Conservation (phyloP, 768 basidiomycete species). For the Hemileccinum rubropunctum region DNA sequence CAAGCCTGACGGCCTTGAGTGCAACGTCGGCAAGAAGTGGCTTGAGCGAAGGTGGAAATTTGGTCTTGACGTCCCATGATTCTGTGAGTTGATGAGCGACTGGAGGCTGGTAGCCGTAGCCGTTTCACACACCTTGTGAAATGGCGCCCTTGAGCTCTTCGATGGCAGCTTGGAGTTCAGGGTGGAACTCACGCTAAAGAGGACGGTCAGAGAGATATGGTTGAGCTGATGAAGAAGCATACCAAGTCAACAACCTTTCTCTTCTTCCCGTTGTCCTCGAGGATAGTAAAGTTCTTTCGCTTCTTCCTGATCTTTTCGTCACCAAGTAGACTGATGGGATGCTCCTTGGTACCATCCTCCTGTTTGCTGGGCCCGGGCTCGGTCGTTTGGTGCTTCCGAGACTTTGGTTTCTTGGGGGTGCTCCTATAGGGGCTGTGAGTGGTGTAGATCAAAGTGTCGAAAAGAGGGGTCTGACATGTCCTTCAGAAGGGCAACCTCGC, state of each 20-base stretch:
- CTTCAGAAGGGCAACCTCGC: constrained; percentile 83
- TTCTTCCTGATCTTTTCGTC: constrained; percentile 46
- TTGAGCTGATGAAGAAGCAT: constrained; percentile 15
- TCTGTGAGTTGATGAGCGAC: constrained; percentile 41
- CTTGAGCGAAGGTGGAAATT: constrained; percentile 83
- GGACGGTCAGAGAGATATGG: background rate
- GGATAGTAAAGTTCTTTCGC: constrained; percentile 51
- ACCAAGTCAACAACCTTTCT: constrained; percentile 69
- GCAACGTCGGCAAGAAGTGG: constrained; percentile 71
- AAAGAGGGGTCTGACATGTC: constrained; percentile 48
- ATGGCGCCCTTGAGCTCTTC: constrained; percentile 61
- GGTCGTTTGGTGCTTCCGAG: constrained; percentile 43
- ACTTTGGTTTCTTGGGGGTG: constrained; percentile 71
- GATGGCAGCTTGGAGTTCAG: constrained; percentile 61
- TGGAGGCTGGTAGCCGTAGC: background rate
- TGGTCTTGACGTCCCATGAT: constrained; percentile 77
- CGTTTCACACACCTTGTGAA: constrained; percentile 43
- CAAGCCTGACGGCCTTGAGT: constrained; percentile 73
- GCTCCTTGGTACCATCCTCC: constrained; percentile 47
- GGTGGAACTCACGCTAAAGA: constrained; percentile 62
- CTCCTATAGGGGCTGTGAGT: constrained; percentile 33
- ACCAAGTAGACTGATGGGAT: constrained; percentile 45
- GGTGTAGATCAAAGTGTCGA: background rate
- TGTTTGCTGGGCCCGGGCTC: constrained; percentile 27
- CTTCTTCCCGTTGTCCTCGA: constrained; percentile 63